Conservation (phyloP, 139 green algal species). For the Micromonas commoda region DNA sequence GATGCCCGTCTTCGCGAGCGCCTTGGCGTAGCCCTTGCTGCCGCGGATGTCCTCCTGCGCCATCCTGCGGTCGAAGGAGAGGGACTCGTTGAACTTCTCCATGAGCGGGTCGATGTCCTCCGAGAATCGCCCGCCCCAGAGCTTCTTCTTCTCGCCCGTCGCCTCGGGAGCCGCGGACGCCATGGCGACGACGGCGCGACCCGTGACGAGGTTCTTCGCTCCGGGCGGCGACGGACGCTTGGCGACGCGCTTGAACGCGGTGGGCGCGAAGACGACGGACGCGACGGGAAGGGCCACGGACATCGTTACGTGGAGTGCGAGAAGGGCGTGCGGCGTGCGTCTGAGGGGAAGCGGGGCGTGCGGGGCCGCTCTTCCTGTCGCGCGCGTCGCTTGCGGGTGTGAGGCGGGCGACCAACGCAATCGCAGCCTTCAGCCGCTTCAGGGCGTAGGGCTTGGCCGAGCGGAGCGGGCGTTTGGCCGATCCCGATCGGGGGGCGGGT, state of each 20-base stretch:
- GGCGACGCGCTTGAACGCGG: background rate
- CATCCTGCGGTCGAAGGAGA: constrained; percentile 89
- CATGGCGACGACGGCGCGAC: background rate
- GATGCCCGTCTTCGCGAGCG: constrained; percentile 75
- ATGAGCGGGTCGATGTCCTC: constrained; percentile 85
- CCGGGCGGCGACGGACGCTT: background rate
- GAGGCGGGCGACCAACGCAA: too few species aligned
- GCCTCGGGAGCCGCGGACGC: background rate
- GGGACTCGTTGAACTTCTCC: constrained; percentile 94
- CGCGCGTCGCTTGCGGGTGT: too few species aligned
- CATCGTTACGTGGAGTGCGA: too few species aligned
- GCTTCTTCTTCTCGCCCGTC: constrained; percentile 55
- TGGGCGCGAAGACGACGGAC: background rate
- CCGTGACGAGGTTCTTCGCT: background rate
- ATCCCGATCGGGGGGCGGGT: too few species aligned
- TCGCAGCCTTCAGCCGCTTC: too few species aligned
- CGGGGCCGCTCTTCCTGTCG: too few species aligned
- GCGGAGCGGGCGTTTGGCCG: too few species aligned
- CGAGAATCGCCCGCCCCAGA: constrained; percentile 93
- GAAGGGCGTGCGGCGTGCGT: too few species aligned
- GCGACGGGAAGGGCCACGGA: background rate
- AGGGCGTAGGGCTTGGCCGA: too few species aligned
- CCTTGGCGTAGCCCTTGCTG: constrained; percentile 75
- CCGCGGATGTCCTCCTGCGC: constrained; percentile 82
- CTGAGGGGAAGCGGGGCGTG: too few species aligned